Conservation (phyloP, 176 grass and related monocot species). For the Aegilops speltoides region DNA sequence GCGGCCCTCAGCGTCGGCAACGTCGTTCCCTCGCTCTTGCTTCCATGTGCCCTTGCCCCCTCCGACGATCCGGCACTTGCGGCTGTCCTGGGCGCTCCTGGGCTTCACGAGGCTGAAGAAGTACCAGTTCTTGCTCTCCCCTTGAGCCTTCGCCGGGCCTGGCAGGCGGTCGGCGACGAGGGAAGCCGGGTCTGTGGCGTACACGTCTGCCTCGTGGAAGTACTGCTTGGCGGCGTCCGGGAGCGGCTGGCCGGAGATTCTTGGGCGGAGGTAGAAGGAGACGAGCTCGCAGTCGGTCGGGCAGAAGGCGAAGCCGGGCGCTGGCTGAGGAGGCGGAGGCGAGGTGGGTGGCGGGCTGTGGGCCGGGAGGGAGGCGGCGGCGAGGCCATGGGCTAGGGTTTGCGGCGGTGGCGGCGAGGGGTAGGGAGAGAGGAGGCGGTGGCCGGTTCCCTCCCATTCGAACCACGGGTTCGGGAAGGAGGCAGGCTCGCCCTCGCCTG, state of each 20-base stretch:
- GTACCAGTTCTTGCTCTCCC: background rate
- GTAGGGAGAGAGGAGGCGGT: too few species aligned
- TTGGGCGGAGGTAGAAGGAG: background rate
- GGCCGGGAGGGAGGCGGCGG: background rate
- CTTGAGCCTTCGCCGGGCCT: background rate
- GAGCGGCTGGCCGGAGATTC: background rate
- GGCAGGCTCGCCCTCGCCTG: too few species aligned
- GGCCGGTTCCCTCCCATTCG: too few species aligned
- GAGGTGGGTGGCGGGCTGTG: too few species aligned
- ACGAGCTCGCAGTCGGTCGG: background rate
- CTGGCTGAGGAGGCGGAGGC: too few species aligned
- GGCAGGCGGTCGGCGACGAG: background rate
- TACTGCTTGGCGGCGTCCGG: background rate
- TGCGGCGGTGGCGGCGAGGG: too few species aligned
- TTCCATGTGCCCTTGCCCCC: constrained; percentile 7
- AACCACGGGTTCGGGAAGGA: too few species aligned
- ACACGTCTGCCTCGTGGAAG: background rate
- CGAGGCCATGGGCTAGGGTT: background rate
- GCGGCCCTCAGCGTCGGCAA: background rate
- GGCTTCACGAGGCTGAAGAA: background rate
- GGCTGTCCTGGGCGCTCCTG: background rate
- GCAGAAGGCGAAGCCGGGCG: background rate
- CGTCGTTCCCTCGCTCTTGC: background rate
- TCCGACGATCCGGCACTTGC: background rate
- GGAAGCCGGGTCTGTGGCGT: background rate